Percentiles rank a stretch among this genome's conserved stretches.
Evolutionary conservation across 331 rosid species (phyloP).

Genomic region (Malus hybrid): DNA sequence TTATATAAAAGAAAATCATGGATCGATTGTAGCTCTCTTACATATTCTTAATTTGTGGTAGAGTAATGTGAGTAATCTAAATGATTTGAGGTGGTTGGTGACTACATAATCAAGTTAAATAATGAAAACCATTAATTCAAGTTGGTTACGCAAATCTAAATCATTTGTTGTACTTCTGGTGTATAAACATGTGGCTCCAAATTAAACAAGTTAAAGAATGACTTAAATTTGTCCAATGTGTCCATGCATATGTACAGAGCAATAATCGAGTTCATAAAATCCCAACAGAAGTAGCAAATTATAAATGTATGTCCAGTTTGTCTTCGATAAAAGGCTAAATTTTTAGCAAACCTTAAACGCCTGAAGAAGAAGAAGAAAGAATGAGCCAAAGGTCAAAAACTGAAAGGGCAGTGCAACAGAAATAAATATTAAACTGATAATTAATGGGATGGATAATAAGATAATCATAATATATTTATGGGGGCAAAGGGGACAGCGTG

Average conservation of each 20-base stretch:
- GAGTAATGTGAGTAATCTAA: not conserved
- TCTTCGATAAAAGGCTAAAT: not conserved
- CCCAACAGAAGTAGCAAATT: not conserved
- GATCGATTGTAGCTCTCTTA: too few species aligned
- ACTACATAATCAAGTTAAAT: not conserved
- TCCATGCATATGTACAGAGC: not conserved
- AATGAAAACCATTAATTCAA: not conserved
- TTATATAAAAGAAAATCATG: too few species aligned
- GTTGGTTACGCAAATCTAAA: not conserved
- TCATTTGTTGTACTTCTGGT: not conserved
- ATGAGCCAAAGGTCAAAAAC: too few species aligned
- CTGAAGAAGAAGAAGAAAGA: not conserved
- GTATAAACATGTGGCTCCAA: constrained; percentile 1
- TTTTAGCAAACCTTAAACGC: not conserved
- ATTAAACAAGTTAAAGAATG: not conserved
- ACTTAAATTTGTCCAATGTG: not conserved
- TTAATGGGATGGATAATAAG: not conserved
- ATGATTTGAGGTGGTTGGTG: not conserved
- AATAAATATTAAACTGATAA: not conserved
- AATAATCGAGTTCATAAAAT: not conserved
- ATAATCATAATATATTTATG: not conserved
- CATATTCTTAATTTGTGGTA: not conserved
- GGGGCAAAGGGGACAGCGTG: constrained; percentile 28
- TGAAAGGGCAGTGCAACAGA: not conserved
- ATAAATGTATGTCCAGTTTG: not conserved